phyloP scores from a whole-genome alignment of 2,329 filamentous ascomycete genomes.

The Sarocladiaceae sp. region DNA sequence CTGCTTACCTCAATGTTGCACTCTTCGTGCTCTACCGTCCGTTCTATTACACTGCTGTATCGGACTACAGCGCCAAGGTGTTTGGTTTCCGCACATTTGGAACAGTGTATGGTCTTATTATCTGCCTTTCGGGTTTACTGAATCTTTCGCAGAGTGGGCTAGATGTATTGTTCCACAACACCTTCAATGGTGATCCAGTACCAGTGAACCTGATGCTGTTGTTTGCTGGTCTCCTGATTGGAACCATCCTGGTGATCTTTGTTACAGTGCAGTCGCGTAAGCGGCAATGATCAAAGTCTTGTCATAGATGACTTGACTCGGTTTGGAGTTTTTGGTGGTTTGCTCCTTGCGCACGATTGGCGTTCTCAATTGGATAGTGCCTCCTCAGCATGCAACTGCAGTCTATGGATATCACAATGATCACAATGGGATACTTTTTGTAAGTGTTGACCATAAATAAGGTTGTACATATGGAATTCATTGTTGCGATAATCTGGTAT shows the following conservation, averaged over 20 bases:
- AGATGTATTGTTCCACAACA: conserved; percentile 71
- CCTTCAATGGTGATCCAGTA: conserved; percentile 67
- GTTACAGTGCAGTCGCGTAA: conserved; percentile 45
- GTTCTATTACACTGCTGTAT: conserved; percentile 87
- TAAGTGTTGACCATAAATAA: no score
- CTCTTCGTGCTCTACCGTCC: conserved; percentile 84
- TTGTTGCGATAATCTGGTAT: no score
- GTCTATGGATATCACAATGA: no score
- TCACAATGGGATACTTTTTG: no score
- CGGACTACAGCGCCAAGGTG: conserved; percentile 85
- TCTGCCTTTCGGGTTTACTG: conserved; percentile 76
- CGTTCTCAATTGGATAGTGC: no score
- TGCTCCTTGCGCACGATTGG: no score
- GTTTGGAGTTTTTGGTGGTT: not conserved
- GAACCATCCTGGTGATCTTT: conserved; percentile 61
- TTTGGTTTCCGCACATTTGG: conserved; percentile 91
- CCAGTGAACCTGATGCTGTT: conserved; percentile 73
- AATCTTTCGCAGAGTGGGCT: conserved; percentile 81
- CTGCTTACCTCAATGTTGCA: conserved; percentile 70
- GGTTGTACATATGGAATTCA: no score
- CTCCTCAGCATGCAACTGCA: no score
- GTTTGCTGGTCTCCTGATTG: conserved; percentile 56
- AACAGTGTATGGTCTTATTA: conserved; percentile 89
- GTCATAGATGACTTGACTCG: no score
- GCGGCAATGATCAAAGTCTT: no score